These are phyloP conservation scores for Ehretia macrophylla DNA, from an alignment of 257 asterid species.

Conservation along the genomic window DNA sequence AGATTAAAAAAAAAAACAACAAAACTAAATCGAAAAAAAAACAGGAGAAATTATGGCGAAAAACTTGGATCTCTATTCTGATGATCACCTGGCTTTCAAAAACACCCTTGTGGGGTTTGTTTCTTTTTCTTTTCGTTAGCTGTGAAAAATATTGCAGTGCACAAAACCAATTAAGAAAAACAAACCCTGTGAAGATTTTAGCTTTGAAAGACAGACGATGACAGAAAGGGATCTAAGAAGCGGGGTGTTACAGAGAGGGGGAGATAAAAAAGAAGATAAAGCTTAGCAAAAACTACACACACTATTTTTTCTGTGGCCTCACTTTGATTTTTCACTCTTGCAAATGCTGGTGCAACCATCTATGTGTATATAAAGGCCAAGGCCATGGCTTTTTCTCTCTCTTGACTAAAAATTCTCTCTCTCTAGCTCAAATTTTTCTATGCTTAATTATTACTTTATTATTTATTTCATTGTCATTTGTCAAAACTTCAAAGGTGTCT, in stretches of 20 bases:
- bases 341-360: conserved; percentile 1
- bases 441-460: neutral
- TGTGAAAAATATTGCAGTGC: conserved; percentile 5
- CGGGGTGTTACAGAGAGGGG: conserved; percentile 55
- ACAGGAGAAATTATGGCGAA: neutral
- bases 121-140: neutral
- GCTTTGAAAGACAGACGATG: conserved; percentile 75
- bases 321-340: conserved; percentile 53
- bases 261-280: conserved; percentile 26
- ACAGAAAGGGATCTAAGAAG: conserved; percentile 93
- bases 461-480: neutral
- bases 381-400: conserved; percentile 9
- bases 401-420: conserved; percentile 11
- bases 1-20: neutral
- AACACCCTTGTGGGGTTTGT: conserved; percentile 30
- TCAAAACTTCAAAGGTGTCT: neutral
- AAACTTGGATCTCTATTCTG: conserved; percentile 67
- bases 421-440: neutral
- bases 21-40: conserved; percentile 3
- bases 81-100: conserved; percentile 93
- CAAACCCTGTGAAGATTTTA: conserved; percentile 36
- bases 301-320: conserved; percentile 34
- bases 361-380: conserved; percentile 44
- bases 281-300: conserved; percentile 14
- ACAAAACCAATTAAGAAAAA: conserved; percentile 26